Evolutionary conservation across 768 basidiomycete species (phyloP).

Genomic region (Strobilomyces confusus): DNA sequence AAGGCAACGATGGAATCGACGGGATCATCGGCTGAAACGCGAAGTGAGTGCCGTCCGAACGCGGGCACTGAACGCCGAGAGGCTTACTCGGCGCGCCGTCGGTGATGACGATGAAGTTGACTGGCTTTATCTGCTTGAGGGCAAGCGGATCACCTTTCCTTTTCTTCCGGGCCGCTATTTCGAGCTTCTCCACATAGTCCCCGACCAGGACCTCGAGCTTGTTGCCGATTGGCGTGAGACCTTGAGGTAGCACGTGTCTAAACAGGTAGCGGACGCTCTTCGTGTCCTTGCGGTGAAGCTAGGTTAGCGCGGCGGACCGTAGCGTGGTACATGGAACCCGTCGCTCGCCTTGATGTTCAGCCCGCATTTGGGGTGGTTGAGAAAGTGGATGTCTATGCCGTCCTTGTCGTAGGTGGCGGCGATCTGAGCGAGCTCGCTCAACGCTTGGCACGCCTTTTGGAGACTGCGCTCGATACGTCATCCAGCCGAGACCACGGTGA

Average conservation of each 20-base stretch:
- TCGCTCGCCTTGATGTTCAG: constrained; percentile 37
- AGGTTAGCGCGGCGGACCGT: not conserved
- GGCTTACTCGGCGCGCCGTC: constrained; percentile 58
- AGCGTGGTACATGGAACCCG: not conserved
- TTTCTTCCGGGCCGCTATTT: constrained; percentile 27
- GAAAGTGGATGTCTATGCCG: constrained; percentile 61
- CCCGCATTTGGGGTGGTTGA: constrained; percentile 40
- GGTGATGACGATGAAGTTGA: constrained; percentile 59
- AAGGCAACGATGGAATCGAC: constrained; percentile 43
- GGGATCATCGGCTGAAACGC: constrained; percentile 46
- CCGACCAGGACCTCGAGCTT: constrained; percentile 38
- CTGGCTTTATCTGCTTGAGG: constrained; percentile 42
- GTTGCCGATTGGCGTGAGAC: constrained; percentile 44
- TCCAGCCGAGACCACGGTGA: not conserved
- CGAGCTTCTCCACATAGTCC: constrained; percentile 35
- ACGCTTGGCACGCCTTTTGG: constrained; percentile 10
- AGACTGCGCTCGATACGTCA: not conserved
- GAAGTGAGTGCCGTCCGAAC: not conserved
- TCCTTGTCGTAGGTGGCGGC: constrained; percentile 51
- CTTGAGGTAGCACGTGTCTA: constrained; percentile 38
- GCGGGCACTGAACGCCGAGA: not conserved
- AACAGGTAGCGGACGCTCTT: constrained; percentile 41
- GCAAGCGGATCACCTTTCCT: constrained; percentile 20
- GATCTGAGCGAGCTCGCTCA: constrained; percentile 45
- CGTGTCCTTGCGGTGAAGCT: constrained; percentile 30